Evolutionary conservation across 2,329 filamentous ascomycete species (phyloP), one percentile per base, ranked within the genome.

Genomic region (Blumeriella jaapii): DNA sequence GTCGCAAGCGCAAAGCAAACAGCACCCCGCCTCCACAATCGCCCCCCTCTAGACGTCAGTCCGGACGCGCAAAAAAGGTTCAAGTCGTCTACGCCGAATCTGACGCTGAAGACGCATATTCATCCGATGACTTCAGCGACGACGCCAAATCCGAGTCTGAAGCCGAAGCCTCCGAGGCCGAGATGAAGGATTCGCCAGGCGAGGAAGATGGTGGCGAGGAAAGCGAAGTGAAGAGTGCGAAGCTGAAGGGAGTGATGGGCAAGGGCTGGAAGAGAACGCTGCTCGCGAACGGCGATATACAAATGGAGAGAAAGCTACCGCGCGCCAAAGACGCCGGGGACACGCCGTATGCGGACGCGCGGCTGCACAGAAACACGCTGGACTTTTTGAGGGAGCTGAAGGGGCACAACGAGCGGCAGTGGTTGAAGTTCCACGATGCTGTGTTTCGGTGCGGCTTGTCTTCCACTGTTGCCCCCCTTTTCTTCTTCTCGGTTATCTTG

Each of bases 301-400:
- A 36, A 22, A 46, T 41, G 42, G 61, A 67, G 42, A 60, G 60
- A 16, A 60, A 62, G 2, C 48, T 61, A 15, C 59, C 60, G 24
- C 50, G 62, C 43, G 45, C 67, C 22, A 59, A 63, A 14, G 59
- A 61, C 11, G 52, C 55, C 0, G 59, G 57, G 4, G 62, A 59
- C 9, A 51, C 64, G 10, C 57, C 64, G 2, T 77, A 77, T 39
- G 60, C 61, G 20, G 67, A 73, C 23, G 55, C 63, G 14, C 65
- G 57, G 16, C 41, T 78, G 4, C 73, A 78, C 45, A 61, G 60
- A 17, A 77, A 77, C 41, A 76, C 73, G 0, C 42, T 76, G 29
- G 55, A 65, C 1, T 78, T 77, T 46, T 59, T 78, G 24, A 59
- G 56, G 25, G 72, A 77, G 34, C 61, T 78, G 23, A 74, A 70